Conservation (phyloP, 371 early-diverging fungal genomes). For the Mucor indicus region DNA sequence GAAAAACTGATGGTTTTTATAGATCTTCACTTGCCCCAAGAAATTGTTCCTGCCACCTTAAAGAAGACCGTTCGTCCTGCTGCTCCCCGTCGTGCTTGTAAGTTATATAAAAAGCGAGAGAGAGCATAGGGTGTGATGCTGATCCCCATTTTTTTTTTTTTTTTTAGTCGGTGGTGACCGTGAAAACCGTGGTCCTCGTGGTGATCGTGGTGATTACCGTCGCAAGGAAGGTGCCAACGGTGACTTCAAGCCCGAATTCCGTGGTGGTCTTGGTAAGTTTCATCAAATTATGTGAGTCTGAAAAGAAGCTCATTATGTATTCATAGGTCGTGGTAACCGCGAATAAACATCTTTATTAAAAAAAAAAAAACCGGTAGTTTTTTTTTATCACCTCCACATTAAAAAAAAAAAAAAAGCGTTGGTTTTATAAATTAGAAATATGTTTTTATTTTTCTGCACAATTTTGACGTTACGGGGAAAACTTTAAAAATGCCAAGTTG, state of each 20-base stretch:
- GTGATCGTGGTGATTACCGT: constrained; percentile 84
- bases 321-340: constrained; percentile 37
- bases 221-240: constrained; percentile 93
- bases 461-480: too few species aligned
- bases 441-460: too few species aligned
- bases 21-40: constrained; percentile 93
- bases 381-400: too few species aligned
- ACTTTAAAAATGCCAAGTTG: too few species aligned
- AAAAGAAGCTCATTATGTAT: too few species aligned
- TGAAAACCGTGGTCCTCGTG: constrained; percentile 62
- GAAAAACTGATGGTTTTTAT: constrained; percentile 1
- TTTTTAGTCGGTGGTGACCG: constrained; percentile 43
- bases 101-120: constrained; percentile 10
- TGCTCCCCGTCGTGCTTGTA: constrained; percentile 69
- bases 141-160: background rate
- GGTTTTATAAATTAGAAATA: too few species aligned
- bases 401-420: too few species aligned
- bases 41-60: constrained; percentile 96
- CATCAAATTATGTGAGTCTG: too few species aligned
- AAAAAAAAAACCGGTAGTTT: too few species aligned
- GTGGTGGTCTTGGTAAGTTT: constrained; percentile 70
- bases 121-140: too few species aligned
- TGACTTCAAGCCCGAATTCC: constrained; percentile 96
- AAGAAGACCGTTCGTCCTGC: constrained; percentile 85
- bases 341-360: constrained; percentile 27